A percentile compares a stretch with the other conserved stretches of the same genome.
Evolutionary conservation across 805 yeast genomes (phyloP).

Genomic region (Cyberlindnera maritima): DNA sequence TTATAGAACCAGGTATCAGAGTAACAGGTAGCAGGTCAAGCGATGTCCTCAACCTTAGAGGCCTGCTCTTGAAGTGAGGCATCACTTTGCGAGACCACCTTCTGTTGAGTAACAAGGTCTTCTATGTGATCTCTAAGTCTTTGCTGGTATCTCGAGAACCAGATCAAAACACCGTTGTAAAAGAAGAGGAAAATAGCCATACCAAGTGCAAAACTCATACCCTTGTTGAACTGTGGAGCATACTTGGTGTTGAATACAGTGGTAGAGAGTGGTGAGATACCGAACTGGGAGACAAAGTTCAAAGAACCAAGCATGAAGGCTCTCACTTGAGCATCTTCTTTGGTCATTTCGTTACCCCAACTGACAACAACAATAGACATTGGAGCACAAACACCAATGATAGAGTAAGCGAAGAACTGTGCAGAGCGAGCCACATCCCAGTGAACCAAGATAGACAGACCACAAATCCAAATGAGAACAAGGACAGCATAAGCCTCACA

Average conservation of each 20-base stretch:
- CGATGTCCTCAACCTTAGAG: background rate
- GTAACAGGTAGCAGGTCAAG: background rate
- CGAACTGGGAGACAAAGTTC: slow-evolving; percentile 18
- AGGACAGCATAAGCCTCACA: slow-evolving; percentile 14
- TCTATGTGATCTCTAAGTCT: slow-evolving; percentile 18
- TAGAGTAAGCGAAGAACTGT: slow-evolving; percentile 16
- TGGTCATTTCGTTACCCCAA: slow-evolving; percentile 26
- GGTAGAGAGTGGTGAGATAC: slow-evolving; percentile 18
- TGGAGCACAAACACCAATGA: slow-evolving; percentile 19
- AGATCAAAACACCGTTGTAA: slow-evolving; percentile 17
- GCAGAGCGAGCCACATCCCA: slow-evolving; percentile 20
- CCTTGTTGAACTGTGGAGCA: slow-evolving; percentile 19
- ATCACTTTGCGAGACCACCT: background rate
- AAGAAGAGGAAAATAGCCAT: slow-evolving; percentile 12
- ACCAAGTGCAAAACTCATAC: slow-evolving; percentile 16
- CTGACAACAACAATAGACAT: slow-evolving; percentile 20
- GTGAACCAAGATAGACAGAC: slow-evolving; percentile 14
- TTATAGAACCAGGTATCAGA: too few species aligned
- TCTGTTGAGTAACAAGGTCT: slow-evolving; percentile 2
- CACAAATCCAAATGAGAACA: slow-evolving; percentile 15
- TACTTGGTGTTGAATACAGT: slow-evolving; percentile 19
- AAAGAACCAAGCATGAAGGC: slow-evolving; percentile 24
- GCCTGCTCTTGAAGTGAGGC: background rate
- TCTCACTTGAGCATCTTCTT: slow-evolving; percentile 26
- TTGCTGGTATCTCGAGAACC: slow-evolving; percentile 23